phyloP scores from a whole-genome alignment of 2,329 filamentous ascomycete species.

The Fusarium armeniacum region DNA sequence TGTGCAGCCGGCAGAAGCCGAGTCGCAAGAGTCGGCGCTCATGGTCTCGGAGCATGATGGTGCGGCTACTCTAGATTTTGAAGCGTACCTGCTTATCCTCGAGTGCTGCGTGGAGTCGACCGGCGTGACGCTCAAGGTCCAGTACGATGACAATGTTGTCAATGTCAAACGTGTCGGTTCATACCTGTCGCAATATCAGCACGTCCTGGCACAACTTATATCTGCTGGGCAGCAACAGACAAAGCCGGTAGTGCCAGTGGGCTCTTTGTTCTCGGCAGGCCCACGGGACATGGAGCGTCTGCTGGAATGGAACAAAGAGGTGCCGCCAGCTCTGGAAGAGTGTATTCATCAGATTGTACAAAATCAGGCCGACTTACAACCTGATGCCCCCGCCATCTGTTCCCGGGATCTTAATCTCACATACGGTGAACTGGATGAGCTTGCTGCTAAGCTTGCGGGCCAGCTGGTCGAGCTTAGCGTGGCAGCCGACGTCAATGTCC shows the following conservation, averaged over 20 bases:
- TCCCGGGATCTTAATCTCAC: constrained; percentile 7
- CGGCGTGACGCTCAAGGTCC: constrained; percentile 16
- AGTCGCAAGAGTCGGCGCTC: constrained; percentile 3
- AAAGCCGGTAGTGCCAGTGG: background rate
- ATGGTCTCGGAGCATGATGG: constrained; percentile 5
- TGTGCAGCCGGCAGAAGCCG: constrained; percentile 3
- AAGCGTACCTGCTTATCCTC: constrained; percentile 12
- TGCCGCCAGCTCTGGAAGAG: constrained; percentile 6
- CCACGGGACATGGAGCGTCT: constrained; percentile 12
- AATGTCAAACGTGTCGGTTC: constrained; percentile 9
- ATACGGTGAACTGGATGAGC: constrained; percentile 6
- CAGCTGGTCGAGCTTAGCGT: constrained; percentile 6
- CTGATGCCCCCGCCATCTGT: constrained; percentile 15
- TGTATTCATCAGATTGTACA: constrained; percentile 14
- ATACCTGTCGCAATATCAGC: constrained; percentile 9
- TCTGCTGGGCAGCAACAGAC: constrained; percentile 12
- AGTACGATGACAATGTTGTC: constrained; percentile 17
- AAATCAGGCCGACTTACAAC: constrained; percentile 11
- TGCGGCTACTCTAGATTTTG: constrained; percentile 6
- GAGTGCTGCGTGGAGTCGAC: constrained; percentile 18
- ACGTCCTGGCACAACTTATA: constrained; percentile 12
- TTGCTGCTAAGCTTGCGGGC: constrained; percentile 7
- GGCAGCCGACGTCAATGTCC: constrained; percentile 41
- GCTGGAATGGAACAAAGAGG: constrained; percentile 14
- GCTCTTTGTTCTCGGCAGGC: constrained; percentile 16